These are phyloP conservation scores for Rhodosporidiobolus sp. DNA, from an alignment of 768 basidiomycete species.

Conservation along the genomic window DNA sequence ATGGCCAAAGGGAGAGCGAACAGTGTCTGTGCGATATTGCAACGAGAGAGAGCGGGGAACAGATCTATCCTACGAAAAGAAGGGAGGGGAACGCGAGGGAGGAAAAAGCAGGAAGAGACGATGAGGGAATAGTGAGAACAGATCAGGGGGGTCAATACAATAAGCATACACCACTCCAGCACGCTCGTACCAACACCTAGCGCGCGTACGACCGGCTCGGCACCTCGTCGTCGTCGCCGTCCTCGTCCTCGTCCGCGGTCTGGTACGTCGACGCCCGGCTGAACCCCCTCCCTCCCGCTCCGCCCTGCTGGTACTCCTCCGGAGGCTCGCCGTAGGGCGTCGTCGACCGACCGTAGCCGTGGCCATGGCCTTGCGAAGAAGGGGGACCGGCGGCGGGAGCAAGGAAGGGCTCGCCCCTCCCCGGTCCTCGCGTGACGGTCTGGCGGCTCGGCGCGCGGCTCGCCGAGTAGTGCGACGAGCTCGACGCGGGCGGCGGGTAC, in stretches of 20 bases:
- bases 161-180: too few relatives aligned
- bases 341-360: not conserved
- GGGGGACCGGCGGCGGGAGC: too few relatives aligned
- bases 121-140: not conserved
- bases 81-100: not conserved
- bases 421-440: not conserved
- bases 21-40: not conserved
- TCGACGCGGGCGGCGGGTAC: not conserved
- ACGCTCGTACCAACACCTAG: not conserved
- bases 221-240: not conserved
- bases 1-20: not conserved
- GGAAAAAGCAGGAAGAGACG: too few relatives aligned
- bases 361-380: too few relatives aligned
- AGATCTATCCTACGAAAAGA: not conserved
- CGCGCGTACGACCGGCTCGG: too few relatives aligned
- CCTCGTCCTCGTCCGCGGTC: not conserved
- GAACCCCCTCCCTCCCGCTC: not conserved
- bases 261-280: conserved; percentile 1
- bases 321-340: not conserved
- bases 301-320: too few relatives aligned
- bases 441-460: not conserved
- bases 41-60: not conserved
- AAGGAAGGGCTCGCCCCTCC: too few relatives aligned
- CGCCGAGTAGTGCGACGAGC: not conserved
- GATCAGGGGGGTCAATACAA: not conserved